Percentiles rank a stretch among this genome's conserved stretches.
Evolutionary conservation across 2,329 filamentous ascomycete genomes (phyloP).

Genomic region (Lasiodiplodia hormozganensis): DNA sequence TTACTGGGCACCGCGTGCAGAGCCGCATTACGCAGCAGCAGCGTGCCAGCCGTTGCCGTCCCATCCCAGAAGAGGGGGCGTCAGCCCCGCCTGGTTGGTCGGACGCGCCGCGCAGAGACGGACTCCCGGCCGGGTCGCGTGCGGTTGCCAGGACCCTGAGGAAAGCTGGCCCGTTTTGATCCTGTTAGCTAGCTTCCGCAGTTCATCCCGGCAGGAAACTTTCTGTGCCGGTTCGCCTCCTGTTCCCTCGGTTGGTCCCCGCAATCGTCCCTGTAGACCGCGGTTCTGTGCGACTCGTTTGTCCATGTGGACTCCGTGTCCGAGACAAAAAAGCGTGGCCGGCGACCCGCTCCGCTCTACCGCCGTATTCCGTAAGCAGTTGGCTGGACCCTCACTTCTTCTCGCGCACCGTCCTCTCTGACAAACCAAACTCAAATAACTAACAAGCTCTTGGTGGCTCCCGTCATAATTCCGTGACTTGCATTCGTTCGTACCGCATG

Average conservation of each 20-base stretch:
- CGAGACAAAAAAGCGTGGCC: conserved; percentile 2
- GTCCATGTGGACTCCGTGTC: not conserved
- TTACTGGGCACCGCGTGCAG: not conserved
- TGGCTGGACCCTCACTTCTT: conserved; percentile 7
- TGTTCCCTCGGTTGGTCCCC: not conserved
- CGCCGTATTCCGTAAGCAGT: conserved; percentile 1
- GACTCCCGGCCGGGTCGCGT: not conserved
- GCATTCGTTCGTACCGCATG: not conserved
- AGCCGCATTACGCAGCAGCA: conserved; percentile 16
- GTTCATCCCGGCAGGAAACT: not conserved
- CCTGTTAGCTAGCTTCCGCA: not conserved
- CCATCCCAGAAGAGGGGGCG: not conserved
- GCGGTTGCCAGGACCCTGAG: not conserved
- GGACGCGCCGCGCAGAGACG: conserved; percentile 1
- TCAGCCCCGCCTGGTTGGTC: conserved; percentile 10
- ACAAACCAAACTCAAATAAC: not conserved
- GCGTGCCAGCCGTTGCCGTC: conserved; percentile 6
- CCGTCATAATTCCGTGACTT: not conserved
- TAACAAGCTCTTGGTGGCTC: not conserved
- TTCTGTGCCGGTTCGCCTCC: not conserved
- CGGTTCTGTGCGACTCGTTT: not conserved
- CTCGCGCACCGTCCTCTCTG: not conserved
- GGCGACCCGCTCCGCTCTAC: not conserved
- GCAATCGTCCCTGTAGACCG: not conserved
- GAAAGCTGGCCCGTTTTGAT: not conserved